Percentiles rank a stretch among this genome's conserved stretches.
These are phyloP conservation scores for Lenzites betulinus DNA, from an alignment of 768 basidiomycete genomes.

Conservation along the genomic window DNA sequence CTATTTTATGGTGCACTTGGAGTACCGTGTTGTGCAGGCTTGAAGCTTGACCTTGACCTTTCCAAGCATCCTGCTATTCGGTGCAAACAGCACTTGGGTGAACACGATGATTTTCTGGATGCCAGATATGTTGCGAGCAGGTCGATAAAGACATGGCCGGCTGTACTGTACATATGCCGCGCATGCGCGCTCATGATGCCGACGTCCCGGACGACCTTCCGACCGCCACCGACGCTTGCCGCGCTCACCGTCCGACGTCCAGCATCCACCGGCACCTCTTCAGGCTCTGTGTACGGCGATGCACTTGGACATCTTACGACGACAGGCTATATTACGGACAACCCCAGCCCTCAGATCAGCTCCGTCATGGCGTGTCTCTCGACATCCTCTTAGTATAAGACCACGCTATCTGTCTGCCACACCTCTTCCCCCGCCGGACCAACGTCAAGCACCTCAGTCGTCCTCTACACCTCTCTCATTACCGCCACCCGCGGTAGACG, in stretches of 20 bases:
- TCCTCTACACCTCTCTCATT: background rate
- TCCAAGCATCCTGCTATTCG: too few species aligned
- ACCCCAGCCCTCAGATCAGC: background rate
- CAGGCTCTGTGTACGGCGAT: background rate
- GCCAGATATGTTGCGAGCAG: too few species aligned
- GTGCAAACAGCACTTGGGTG: too few species aligned
- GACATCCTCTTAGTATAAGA: background rate
- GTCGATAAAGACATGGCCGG: too few species aligned
- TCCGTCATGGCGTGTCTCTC: background rate
- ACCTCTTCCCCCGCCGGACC: constrained; percentile 2
- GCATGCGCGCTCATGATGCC: constrained; percentile 8
- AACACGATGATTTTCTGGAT: too few species aligned
- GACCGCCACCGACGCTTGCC: constrained; percentile 11
- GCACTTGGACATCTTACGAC: background rate
- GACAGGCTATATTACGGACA: background rate
- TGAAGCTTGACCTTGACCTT: too few species aligned
- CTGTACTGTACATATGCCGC: too few species aligned
- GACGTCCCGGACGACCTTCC: constrained; percentile 5
- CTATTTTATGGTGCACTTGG: background rate
- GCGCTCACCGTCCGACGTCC: background rate
- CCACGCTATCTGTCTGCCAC: constrained; percentile 6
- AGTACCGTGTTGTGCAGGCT: background rate
- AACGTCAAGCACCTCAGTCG: background rate
- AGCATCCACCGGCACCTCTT: background rate
- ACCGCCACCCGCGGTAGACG: background rate